phyloP scores from a whole-genome alignment of 306 rosid species.

The Inga leiocalycina region DNA sequence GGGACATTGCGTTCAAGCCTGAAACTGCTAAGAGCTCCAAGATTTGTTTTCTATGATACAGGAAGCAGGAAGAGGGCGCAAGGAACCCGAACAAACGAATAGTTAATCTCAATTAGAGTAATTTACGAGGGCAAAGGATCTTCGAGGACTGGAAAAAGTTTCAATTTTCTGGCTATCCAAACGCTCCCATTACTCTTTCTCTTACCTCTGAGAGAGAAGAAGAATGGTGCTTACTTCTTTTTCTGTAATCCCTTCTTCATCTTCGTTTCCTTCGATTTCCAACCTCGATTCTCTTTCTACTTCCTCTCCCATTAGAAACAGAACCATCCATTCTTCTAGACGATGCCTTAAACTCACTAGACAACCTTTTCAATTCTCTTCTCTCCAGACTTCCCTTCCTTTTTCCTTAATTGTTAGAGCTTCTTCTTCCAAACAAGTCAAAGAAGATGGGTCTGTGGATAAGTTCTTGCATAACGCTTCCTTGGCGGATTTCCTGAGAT shows the following conservation, averaged over 20 bases:
- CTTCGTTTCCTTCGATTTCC: constrained; percentile 54
- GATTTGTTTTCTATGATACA: background rate
- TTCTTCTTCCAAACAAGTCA: constrained; percentile 42
- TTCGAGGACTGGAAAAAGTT: constrained; percentile 22
- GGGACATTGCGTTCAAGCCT: background rate
- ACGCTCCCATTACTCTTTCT: background rate
- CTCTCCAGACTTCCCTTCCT: constrained; percentile 26
- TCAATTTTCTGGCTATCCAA: constrained; percentile 44
- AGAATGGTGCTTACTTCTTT: constrained; percentile 60
- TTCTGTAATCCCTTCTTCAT: constrained; percentile 56
- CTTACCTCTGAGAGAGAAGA: constrained; percentile 15
- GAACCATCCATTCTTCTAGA: constrained; percentile 40
- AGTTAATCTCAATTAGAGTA: background rate
- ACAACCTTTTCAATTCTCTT: constrained; percentile 29
- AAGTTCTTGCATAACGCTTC: constrained; percentile 67
- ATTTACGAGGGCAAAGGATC: background rate
- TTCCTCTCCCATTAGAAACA: constrained; percentile 38
- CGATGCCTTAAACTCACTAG: constrained; percentile 33
- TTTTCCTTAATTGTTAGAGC: constrained; percentile 23
- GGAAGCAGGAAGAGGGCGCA: background rate
- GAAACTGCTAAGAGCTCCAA: background rate
- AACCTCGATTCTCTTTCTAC: constrained; percentile 49
- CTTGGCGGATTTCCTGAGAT: constrained; percentile 89
- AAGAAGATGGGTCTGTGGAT: constrained; percentile 69
- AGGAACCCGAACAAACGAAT: background rate